Evolutionary conservation across 2,329 filamentous ascomycete species (phyloP).

Genomic region (Pseudogymnoascus sp.): DNA sequence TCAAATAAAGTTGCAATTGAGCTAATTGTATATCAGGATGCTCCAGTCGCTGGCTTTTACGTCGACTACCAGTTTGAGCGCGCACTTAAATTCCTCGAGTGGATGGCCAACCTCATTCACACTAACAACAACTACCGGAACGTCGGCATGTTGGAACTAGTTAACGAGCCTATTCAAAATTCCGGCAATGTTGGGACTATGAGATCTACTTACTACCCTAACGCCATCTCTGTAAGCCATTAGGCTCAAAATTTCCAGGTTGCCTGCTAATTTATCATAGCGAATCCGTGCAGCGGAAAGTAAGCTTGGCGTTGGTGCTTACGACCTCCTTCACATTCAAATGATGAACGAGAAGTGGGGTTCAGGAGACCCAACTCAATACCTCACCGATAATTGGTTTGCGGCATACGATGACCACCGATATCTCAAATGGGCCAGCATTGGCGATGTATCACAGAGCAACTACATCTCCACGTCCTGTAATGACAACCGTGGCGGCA

Average conservation of each 20-base stretch:
- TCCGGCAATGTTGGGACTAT: slow-evolving; percentile 30
- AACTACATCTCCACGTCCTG: slow-evolving; percentile 47
- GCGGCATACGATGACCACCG: slow-evolving; percentile 52
- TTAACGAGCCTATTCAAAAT: slow-evolving; percentile 49
- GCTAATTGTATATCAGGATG: slow-evolving; percentile 23
- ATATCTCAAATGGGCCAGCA: slow-evolving; percentile 48
- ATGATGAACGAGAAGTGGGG: slow-evolving; percentile 49
- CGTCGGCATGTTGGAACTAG: slow-evolving; percentile 51
- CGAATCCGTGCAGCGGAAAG: slow-evolving; percentile 44
- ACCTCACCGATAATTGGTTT: slow-evolving; percentile 36
- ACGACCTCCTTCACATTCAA: slow-evolving; percentile 45
- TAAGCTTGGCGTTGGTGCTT: slow-evolving; percentile 34
- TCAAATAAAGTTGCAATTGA: neutral
- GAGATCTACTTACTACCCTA: slow-evolving; percentile 40
- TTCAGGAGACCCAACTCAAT: slow-evolving; percentile 44
- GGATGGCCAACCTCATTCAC: slow-evolving; percentile 47
- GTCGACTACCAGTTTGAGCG: slow-evolving; percentile 48
- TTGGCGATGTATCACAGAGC: slow-evolving; percentile 36
- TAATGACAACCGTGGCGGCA: slow-evolving; percentile 36
- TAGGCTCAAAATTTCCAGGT: neutral
- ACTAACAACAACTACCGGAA: slow-evolving; percentile 39
- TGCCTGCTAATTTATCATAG: slow-evolving; percentile 17
- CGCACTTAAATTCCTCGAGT: slow-evolving; percentile 47
- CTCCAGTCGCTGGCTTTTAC: slow-evolving; percentile 45
- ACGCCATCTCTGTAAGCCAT: slow-evolving; percentile 32